Evolutionary conservation across 768 basidiomycete species (phyloP).

Genomic region (Vishniacozyma victoriae): DNA sequence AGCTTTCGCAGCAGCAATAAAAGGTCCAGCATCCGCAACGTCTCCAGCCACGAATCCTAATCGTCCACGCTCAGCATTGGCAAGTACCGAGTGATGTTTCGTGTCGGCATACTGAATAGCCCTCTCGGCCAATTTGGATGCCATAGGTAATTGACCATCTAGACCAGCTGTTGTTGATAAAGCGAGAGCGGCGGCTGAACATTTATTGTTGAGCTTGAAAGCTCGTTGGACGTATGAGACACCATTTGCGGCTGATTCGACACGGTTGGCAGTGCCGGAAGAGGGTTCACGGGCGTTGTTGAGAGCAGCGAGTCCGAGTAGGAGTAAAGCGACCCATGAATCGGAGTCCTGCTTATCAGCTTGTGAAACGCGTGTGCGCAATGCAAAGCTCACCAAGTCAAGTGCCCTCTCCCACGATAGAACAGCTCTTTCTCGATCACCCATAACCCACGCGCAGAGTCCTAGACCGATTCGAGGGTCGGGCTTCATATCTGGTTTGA

Average conservation of each 20-base stretch:
- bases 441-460: slow-evolving; percentile 84
- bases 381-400: slow-evolving; percentile 63
- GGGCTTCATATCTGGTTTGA: slow-evolving; percentile 72
- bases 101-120: slow-evolving; percentile 90
- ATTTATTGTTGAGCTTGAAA: slow-evolving; percentile 47
- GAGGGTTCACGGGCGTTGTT: slow-evolving; percentile 74
- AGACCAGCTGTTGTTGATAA: slow-evolving; percentile 25
- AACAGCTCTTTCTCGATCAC: slow-evolving; percentile 72
- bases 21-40: slow-evolving; percentile 60
- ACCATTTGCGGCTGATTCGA: slow-evolving; percentile 19
- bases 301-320: slow-evolving; percentile 78
- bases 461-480: slow-evolving; percentile 96
- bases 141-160: slow-evolving; percentile 51
- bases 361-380: not conserved
- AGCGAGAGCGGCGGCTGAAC: slow-evolving; percentile 34
- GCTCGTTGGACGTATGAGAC: slow-evolving; percentile 58
- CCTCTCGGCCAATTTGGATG: slow-evolving; percentile 86
- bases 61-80: slow-evolving; percentile 80
- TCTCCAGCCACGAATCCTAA: slow-evolving; percentile 69
- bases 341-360: slow-evolving; percentile 58
- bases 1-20: slow-evolving; percentile 64
- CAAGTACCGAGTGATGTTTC: slow-evolving; percentile 54
- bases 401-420: slow-evolving; percentile 85
- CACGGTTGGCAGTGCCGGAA: slow-evolving; percentile 60
- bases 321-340: slow-evolving; percentile 70